Evolutionary conservation across 2,329 filamentous ascomycete species (phyloP), one percentile per base, ranked within the genome.

Genomic region (Colletotrichum trifolii): DNA sequence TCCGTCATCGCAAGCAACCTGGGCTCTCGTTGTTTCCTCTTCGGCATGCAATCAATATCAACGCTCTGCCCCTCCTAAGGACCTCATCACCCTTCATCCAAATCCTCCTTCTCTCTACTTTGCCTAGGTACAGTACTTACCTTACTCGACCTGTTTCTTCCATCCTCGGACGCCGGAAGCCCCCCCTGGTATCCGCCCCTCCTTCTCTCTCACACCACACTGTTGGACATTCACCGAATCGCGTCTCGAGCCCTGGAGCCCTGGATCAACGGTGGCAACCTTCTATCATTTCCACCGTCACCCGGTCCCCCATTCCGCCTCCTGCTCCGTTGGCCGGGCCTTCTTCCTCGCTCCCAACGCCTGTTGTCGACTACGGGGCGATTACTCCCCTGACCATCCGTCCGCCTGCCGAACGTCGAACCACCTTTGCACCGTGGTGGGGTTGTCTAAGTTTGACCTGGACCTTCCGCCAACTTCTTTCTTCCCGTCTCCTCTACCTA

Each of bases 401-500:
- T 47, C 59, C 58, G 57, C 52, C 52, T 62, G 63, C 53, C 63
- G 58, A 63, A 48, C 48, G 63, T 66, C 63, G 63, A 57, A 63
- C 58, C 53, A 66, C 59, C 33, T 63, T 25, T 62, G 52, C 58
- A 62, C 59, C 47, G 52, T 62, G 53, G 58, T 66, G 58, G 53
- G 58, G 63, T 63, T 57, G 52, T 53, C 53, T 42, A 63, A 48
- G 52, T 66, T 66, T 63, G 58, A 53, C 52, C 36, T 53, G 25
- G 25, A 25, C 25, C 25, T 25, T 25, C 25, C 25, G 53, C 39
- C 43, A 42, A 39, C 59, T 43, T 54, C 62, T 47, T 43, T 9
- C 45, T 34, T 35, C 17, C 17, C 17, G 17, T 17, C 35, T 56
- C 35, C 39, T 42, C 36, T 58, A 52, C 25, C 33, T 46, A 36